These are phyloP conservation scores for Graphilbum fragrans DNA, from an alignment of 2,329 filamentous ascomycete species.

Conservation along the genomic window DNA sequence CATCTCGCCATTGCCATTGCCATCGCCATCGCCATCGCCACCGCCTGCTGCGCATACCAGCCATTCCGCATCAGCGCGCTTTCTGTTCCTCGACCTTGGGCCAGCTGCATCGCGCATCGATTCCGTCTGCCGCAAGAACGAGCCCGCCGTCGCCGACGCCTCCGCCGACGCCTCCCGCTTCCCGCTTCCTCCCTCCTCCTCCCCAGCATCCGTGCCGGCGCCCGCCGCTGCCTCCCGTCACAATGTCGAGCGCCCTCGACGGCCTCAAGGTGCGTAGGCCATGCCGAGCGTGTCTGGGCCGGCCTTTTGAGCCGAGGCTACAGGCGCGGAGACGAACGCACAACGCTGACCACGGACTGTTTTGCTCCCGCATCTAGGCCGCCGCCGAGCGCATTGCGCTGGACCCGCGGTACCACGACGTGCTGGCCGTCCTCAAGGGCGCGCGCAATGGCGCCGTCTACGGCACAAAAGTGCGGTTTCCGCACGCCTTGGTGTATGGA, in stretches of 20 bases:
- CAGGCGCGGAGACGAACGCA: background rate
- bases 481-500: slow-evolving; percentile 83
- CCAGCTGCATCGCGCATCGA: no score
- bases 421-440: slow-evolving; percentile 78
- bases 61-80: no score
- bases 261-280: slow-evolving; percentile 1
- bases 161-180: no score
- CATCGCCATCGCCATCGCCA: no score
- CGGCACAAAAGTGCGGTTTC: slow-evolving; percentile 94
- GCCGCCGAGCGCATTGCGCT: slow-evolving; percentile 65
- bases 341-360: background rate
- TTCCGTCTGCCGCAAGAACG: no score
- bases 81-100: no score
- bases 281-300: background rate
- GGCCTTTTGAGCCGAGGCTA: background rate
- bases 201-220: no score
- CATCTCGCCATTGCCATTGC: no score
- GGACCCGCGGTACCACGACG: slow-evolving; percentile 73
- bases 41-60: no score
- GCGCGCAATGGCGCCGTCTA: slow-evolving; percentile 96
- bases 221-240: no score
- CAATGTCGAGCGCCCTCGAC: background rate
- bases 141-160: no score
- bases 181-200: no score
- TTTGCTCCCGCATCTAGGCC: slow-evolving; percentile 30